Base-by-base conservation (phyloP, 192 early-diverging fungal genomes). In the Backusella circina region DNA sequence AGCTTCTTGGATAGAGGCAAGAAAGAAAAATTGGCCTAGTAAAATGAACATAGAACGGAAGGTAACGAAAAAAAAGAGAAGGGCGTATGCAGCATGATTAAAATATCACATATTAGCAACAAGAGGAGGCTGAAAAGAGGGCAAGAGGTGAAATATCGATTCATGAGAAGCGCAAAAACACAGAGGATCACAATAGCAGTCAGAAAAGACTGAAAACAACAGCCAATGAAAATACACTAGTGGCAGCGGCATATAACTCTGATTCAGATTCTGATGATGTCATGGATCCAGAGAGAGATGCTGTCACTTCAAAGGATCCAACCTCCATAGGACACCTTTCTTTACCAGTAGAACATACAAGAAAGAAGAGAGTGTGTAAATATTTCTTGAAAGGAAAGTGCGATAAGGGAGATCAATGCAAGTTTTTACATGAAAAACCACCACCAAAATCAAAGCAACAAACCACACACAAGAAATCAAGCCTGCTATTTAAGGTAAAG, bases 1-100 rank as follows among this genome's bases (percentile, higher is more conserved):
- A 36, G 91, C 80, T 2, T 83, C 89, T n/a, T 97, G 94, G 93
- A 95, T 96, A 35, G 91, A 85, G 30, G 93, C 92, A 54, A 78
- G 95, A 51, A 94, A 93, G 70, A 89, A 84, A 70, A 89, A 87
- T 61, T 96, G 91, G 83, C 95, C 95, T 28, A 94, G 92, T 0
- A 80, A 89, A 36, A 87, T 75, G 23, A 96, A 93, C 78, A 83
- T 94, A 13, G 77, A 69, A 28, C 75, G 84, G 65, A 95, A 95
- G 68, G 88, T 90, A 70, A 47, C 23, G 54, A 31, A 68, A 51
- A 41, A 23, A 65, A 12, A 72, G 18, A 64, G 16, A 50, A 16
- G 37, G 26, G 1, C 15, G n/a, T n/a, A 70, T 28, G 23, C 38
- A 76, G 51, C 21, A 9, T 51, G 21, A 54, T 54, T 13, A 61